Evolutionary conservation across 2,329 filamentous ascomycete genomes (phyloP), one percentile per base, ranked within the genome.

Genomic region (Fusarium sp.): DNA sequence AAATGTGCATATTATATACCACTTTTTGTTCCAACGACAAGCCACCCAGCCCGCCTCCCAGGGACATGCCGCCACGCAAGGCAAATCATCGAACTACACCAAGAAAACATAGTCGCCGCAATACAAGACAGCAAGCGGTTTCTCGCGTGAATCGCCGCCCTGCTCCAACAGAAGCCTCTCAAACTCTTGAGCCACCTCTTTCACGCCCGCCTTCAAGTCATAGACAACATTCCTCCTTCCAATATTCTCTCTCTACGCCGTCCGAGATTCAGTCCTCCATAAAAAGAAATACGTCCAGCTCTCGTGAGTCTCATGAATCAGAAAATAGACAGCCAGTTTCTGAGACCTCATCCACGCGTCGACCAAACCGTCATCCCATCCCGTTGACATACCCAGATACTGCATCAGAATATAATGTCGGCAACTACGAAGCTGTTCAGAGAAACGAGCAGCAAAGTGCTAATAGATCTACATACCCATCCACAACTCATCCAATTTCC

Each of bases 1-100:
- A 71, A 43, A 57, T 71, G n/a, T 66, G 54, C 22, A 62, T 58
- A 15, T 29, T 71, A 7, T 71, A 71, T 46, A 71, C 68, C 13
- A 71, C 68, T 5, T 71, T 71, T 40, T 71, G 68, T 32, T 71
- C 68, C 12, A 41, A 46, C 18, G 51, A 46, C 20, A 30, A 56
- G 20, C 54, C 51, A 11, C 68, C 68, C n/a, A 69, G 59, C 29
- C 30, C 20, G 32, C 49, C 65, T 30, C 65, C 64, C 15, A 24
- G 32, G 22, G 32, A 65, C 15, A 38, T 62, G 25, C 15, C 55
- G 20, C 59, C 64, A 22, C 46, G 41, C 18, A 60, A 22, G 38
- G 24, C 52, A 38, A 51, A 34, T 20, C 16, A 29, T 22, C 46
- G 49, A 43, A 16, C 32, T 29, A 11, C 38, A 15, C 20, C 56